A percentile compares a stretch with the other conserved stretches of the same genome.
These are phyloP conservation scores for Nevesoporus exiguus DNA, from an alignment of 768 basidiomycete species.

Conservation along the genomic window DNA sequence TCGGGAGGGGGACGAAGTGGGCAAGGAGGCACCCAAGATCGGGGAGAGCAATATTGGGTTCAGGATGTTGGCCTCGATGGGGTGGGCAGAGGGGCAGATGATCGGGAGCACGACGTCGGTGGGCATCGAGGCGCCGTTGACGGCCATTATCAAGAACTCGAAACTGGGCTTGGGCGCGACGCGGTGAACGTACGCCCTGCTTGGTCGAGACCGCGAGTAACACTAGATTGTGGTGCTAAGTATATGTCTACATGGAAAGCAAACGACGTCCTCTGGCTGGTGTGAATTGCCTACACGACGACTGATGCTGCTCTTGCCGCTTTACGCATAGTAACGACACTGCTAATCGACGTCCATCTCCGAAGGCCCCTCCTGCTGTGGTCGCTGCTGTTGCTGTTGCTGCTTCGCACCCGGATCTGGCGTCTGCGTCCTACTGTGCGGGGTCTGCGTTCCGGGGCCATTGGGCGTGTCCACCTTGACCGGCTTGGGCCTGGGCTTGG, in stretches of 20 bases:
- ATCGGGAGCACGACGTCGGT: constrained; percentile 59
- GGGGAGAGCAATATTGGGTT: constrained; percentile 81
- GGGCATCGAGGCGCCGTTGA: constrained; percentile 73
- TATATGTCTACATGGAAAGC: constrained; percentile 12
- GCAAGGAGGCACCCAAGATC: constrained; percentile 83
- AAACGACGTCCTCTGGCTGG: background rate
- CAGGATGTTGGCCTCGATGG: constrained; percentile 84
- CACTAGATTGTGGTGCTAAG: constrained; percentile 12
- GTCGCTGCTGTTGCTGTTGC: constrained; percentile 23
- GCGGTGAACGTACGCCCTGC: constrained; percentile 2
- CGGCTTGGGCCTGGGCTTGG: constrained; percentile 88
- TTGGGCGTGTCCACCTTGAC: constrained; percentile 48
- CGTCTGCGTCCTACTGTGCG: constrained; percentile 60
- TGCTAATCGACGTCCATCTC: constrained; percentile 85
- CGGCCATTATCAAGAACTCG: constrained; percentile 81
- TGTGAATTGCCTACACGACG: background rate
- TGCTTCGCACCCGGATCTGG: constrained; percentile 45
- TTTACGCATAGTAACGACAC: too few relatives aligned
- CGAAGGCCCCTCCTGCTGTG: constrained; percentile 42
- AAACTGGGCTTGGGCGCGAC: constrained; percentile 80
- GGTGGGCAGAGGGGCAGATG: constrained; percentile 81
- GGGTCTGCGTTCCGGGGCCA: constrained; percentile 58
- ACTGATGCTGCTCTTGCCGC: background rate
- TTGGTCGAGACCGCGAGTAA: background rate
- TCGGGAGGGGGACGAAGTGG: constrained; percentile 84